A percentile compares a stretch with the other conserved stretches of the same genome.
phyloP scores from a whole-genome alignment of 352 stramenopile species.

The Phytophthora palmivora region DNA sequence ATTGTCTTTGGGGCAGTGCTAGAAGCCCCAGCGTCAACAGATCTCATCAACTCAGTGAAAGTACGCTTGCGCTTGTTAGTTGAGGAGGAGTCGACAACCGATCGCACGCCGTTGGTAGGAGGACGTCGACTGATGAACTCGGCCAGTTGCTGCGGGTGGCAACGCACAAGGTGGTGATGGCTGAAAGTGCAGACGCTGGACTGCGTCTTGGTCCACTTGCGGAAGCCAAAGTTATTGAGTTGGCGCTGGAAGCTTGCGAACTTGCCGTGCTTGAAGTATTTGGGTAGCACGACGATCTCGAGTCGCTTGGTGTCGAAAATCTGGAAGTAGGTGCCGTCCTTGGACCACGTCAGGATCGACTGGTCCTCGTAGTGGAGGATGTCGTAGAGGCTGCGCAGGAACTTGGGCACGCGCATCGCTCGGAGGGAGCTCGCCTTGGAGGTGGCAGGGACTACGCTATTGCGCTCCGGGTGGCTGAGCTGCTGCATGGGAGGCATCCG shows the following conservation, averaged over 20 bases:
- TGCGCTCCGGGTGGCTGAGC: conserved; percentile 22
- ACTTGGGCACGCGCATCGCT: conserved; percentile 72
- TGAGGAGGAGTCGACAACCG: conserved; percentile 12
- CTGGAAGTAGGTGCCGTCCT: conserved; percentile 74
- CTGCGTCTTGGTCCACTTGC: conserved; percentile 87
- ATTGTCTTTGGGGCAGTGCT: conserved; percentile 17
- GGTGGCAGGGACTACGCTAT: not conserved
- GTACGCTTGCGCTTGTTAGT: conserved; percentile 26
- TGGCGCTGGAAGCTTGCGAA: conserved; percentile 94
- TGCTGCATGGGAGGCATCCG: conserved; percentile 31
- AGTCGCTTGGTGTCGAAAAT: conserved; percentile 70
- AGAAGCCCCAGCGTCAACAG: conserved; percentile 7
- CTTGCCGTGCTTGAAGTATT: conserved; percentile 95
- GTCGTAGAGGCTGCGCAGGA: conserved; percentile 79
- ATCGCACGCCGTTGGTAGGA: conserved; percentile 18
- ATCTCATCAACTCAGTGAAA: conserved; percentile 35
- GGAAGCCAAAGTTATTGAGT: conserved; percentile 94
- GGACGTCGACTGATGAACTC: conserved; percentile 51
- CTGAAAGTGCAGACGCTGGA: conserved; percentile 84
- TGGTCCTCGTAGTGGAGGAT: conserved; percentile 80
- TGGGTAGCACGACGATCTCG: conserved; percentile 81
- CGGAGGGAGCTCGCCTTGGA: conserved; percentile 34
- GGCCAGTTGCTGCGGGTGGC: conserved; percentile 64
- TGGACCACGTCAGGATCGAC: conserved; percentile 73
- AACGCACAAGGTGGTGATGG: conserved; percentile 67